A percentile compares a stretch with the other conserved stretches of the same genome.
phyloP scores from a whole-genome alignment of 1,284 basidiomycete genomes.

The Malassezia cuniculi region DNA sequence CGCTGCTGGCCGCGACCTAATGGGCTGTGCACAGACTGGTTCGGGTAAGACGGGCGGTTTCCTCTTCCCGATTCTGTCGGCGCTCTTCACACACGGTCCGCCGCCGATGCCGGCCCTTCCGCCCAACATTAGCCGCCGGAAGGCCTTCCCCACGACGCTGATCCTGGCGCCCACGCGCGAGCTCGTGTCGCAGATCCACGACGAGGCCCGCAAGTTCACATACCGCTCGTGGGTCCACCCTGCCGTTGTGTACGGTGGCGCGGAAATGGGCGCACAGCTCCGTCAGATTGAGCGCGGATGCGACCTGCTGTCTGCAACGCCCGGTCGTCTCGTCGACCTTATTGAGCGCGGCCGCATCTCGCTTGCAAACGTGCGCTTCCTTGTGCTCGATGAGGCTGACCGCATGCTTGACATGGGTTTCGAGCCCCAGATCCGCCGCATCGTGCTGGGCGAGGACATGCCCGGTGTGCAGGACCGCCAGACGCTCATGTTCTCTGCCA shows the following conservation, averaged over 20 bases:
- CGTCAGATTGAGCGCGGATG: conserved; percentile 90
- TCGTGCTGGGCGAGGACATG: conserved; percentile 98
- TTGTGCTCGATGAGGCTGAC: conserved; percentile 98
- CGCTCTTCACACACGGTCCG: conserved; percentile 77
- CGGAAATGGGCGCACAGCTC: conserved; percentile 89
- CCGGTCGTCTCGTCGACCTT: conserved; percentile 92
- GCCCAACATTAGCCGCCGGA: conserved; percentile 58
- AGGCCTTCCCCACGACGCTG: conserved; percentile 88
- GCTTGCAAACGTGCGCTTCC: conserved; percentile 88
- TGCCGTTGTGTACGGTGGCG: conserved; percentile 97
- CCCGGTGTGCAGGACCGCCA: conserved; percentile 80
- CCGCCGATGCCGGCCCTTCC: conserved; percentile 54
- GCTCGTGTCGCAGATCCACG: conserved; percentile 97
- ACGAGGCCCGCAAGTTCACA: conserved; percentile 96
- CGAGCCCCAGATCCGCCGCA: conserved; percentile 95
- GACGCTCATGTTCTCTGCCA: conserved; percentile 99
- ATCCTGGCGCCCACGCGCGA: conserved; percentile 96
- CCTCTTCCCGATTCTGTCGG: conserved; percentile 95
- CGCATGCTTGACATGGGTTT: conserved; percentile 99
- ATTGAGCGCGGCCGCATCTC: conserved; percentile 96
- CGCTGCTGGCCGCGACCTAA: conserved; percentile 74
- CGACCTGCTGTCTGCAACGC: conserved; percentile 93
- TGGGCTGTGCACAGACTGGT: conserved; percentile 99
- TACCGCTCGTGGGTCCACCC: conserved; percentile 99
- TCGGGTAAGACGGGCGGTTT: conserved; percentile 99